Evolutionary conservation across 1,139 yeast species (phyloP).

Genomic region (Sugiyamaella novakii): DNA sequence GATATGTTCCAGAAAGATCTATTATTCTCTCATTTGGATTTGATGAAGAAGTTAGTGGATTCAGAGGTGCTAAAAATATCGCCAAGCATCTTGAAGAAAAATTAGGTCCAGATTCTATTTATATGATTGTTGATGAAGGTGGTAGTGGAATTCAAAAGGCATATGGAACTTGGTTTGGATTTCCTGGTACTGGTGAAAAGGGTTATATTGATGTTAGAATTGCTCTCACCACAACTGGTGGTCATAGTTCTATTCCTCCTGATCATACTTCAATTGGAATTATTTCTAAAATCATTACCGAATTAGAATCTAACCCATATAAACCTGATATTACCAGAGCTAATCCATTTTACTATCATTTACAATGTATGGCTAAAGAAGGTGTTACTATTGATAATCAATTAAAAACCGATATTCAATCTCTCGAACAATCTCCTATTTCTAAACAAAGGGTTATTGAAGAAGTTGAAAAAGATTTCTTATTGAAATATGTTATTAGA

Average conservation of each 20-base stretch:
- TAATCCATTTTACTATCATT: constrained; percentile 53
- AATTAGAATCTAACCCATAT: constrained; percentile 56
- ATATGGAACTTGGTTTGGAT: constrained; percentile 54
- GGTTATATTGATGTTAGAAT: constrained; percentile 60
- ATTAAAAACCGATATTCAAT: constrained; percentile 28
- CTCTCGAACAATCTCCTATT: constrained; percentile 25
- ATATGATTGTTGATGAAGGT: constrained; percentile 63
- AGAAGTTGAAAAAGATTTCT: constrained; percentile 21
- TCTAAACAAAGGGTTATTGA: constrained; percentile 31
- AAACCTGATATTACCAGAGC: constrained; percentile 48
- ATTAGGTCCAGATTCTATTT: constrained; percentile 59
- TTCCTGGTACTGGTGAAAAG: constrained; percentile 68
- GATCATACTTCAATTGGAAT: constrained; percentile 74
- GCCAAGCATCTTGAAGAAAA: constrained; percentile 50
- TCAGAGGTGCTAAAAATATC: constrained; percentile 55
- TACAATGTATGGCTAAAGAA: constrained; percentile 44
- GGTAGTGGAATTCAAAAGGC: constrained; percentile 49
- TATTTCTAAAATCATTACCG: constrained; percentile 54
- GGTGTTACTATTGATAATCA: constrained; percentile 25
- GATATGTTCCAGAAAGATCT: constrained; percentile 56
- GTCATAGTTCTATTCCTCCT: constrained; percentile 73
- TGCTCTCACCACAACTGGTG: constrained; percentile 63
- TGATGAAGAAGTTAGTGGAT: constrained; percentile 71
- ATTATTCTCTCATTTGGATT: constrained; percentile 63
- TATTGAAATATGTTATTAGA: constrained; percentile 47